These are phyloP conservation scores for Linnemannia schmuckeri DNA, from an alignment of 192 early-diverging fungal species.

Conservation along the genomic window DNA sequence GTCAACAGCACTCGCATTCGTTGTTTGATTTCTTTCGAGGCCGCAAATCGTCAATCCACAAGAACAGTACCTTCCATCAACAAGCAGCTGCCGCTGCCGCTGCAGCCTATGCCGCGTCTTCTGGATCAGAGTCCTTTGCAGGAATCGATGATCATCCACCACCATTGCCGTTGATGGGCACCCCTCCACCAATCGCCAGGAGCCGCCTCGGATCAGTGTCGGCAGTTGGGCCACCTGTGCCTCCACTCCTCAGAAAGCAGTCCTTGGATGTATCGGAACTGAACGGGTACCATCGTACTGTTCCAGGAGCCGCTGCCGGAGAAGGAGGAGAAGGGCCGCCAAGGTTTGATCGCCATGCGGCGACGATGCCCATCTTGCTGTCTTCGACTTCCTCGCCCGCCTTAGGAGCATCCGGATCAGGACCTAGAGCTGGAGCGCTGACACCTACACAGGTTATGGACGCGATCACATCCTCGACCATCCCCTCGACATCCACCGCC, in stretches of 20 bases:
- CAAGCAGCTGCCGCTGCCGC: constrained; percentile 11
- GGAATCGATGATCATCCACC: neutral
- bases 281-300: constrained; percentile 4
- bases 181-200: constrained; percentile 28
- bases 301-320: neutral
- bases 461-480: neutral
- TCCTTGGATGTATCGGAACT: constrained; percentile 19
- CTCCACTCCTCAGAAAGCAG: constrained; percentile 19
- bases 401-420: neutral
- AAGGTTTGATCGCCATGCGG: constrained; percentile 1
- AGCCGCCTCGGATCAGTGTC: constrained; percentile 18
- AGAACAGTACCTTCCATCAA: constrained; percentile 8
- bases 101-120: neutral
- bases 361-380: neutral
- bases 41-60: constrained; percentile 25
- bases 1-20: constrained; percentile 22
- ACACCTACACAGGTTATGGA: neutral
- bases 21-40: constrained; percentile 42
- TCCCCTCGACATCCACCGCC: neutral
- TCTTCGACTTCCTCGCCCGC: neutral
- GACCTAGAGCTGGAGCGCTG: neutral
- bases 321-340: neutral
- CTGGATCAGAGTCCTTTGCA: neutral
- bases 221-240: neutral
- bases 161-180: neutral